A percentile compares a stretch with the other conserved stretches of the same genome.
These are phyloP conservation scores for Aurantiochytrium sp. DNA, from an alignment of 108 stramenopile genomes.

Conservation along the genomic window DNA sequence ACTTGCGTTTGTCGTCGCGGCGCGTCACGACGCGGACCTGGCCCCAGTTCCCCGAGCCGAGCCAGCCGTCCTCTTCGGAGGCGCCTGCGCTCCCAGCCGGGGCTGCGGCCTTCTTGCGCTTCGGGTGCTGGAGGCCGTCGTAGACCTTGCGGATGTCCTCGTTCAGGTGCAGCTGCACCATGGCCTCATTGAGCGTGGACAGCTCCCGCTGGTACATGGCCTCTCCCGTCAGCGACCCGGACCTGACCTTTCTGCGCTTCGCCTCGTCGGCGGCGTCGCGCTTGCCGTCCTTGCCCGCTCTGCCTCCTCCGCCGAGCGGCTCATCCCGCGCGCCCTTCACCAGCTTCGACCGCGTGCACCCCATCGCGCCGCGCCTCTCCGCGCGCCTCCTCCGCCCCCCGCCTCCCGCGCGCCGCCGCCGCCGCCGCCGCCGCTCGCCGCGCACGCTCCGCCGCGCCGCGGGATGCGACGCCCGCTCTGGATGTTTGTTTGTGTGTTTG, in stretches of 20 bases:
- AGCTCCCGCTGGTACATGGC: not conserved
- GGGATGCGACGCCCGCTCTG: not conserved
- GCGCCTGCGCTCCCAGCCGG: too few species aligned
- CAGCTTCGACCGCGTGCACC: too few species aligned
- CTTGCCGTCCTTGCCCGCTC: not conserved
- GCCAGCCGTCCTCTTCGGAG: not conserved
- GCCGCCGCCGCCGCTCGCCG: not conserved
- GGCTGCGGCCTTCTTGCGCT: not conserved
- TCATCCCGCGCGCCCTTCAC: too few species aligned
- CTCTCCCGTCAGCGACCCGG: not conserved
- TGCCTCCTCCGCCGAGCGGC: too few species aligned
- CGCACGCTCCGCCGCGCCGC: not conserved
- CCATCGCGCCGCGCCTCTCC: too few species aligned
- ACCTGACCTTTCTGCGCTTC: not conserved
- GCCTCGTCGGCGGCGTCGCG: not conserved
- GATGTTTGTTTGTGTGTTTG: not conserved
- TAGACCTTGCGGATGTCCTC: conserved; percentile 8
- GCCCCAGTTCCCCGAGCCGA: conserved; percentile 14
- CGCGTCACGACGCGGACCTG: not conserved
- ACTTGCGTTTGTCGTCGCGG: not conserved
- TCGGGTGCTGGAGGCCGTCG: not conserved
- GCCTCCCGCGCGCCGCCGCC: not conserved
- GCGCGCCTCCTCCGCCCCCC: too few species aligned
- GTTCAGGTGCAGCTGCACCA: not conserved
- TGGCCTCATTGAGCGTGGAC: not conserved